phyloP scores from a whole-genome alignment of 306 rosid genomes.

The Prunus mume region DNA sequence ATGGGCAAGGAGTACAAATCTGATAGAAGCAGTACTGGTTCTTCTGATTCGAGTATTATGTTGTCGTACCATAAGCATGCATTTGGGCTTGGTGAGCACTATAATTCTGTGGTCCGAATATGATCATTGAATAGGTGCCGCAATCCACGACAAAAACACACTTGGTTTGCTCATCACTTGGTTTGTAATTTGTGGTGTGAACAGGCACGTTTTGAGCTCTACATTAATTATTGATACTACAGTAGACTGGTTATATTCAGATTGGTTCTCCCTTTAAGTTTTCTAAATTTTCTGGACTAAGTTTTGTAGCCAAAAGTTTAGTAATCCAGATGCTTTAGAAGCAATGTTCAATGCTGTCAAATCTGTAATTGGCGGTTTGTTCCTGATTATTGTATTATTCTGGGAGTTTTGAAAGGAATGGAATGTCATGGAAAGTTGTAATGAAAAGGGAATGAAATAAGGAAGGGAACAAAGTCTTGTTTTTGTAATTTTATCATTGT shows the following conservation, averaged over 20 bases:
- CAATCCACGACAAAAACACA: neutral
- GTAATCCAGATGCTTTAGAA: slow-evolving; percentile 81
- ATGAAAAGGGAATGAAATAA: neutral
- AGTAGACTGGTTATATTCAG: neutral
- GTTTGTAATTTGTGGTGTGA: slow-evolving; percentile 25
- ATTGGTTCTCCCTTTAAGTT: neutral
- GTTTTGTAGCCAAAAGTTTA: slow-evolving; percentile 36
- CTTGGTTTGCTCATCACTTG: slow-evolving; percentile 9
- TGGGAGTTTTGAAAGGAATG: slow-evolving; percentile 2
- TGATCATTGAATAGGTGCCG: slow-evolving; percentile 20
- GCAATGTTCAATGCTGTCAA: slow-evolving; percentile 75
- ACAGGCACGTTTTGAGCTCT: slow-evolving; percentile 2
- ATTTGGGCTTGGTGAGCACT: slow-evolving; percentile 94
- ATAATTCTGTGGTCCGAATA: slow-evolving; percentile 73
- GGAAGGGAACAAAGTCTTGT: neutral
- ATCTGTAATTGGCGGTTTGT: slow-evolving; percentile 75
- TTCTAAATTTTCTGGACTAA: neutral
- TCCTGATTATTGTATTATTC: slow-evolving; percentile 1
- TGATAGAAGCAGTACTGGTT: slow-evolving; percentile 20
- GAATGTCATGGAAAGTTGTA: neutral
- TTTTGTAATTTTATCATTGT: neutral
- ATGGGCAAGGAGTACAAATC: slow-evolving; percentile 93
- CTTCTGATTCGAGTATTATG: slow-evolving; percentile 49
- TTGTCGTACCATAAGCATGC: slow-evolving; percentile 93
- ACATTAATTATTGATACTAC: neutral